Evolutionary conservation across 441 rosid species (phyloP).

Genomic region (Adansonia gregorii): DNA sequence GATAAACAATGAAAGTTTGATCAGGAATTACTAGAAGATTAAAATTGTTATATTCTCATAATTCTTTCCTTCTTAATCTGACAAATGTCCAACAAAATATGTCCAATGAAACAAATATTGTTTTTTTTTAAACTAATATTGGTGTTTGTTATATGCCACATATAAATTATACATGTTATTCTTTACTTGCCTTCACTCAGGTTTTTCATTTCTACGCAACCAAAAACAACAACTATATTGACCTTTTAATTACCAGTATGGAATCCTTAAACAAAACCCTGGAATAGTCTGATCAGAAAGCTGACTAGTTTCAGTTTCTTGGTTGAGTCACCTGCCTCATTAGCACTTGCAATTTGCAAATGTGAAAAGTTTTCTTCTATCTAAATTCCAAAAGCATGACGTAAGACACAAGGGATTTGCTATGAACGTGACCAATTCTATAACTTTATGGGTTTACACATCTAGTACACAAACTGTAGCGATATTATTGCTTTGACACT

Average conservation of each 20-base stretch:
- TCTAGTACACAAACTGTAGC: not conserved
- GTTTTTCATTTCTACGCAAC: not conserved
- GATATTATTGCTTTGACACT: no score
- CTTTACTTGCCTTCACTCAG: not conserved
- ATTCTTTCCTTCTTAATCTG: conserved; percentile 6
- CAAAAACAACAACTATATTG: not conserved
- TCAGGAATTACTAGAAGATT: not conserved
- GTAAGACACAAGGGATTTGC: no score
- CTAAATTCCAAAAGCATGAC: no score
- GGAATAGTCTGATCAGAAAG: not conserved
- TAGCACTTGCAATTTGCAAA: not conserved
- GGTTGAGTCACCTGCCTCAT: not conserved
- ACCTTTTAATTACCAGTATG: not conserved
- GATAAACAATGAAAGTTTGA: not conserved
- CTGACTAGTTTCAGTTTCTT: not conserved
- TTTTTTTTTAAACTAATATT: not conserved
- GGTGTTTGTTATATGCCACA: not conserved
- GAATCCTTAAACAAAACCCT: not conserved
- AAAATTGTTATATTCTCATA: not conserved
- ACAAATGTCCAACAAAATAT: not conserved
- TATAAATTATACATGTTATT: not conserved
- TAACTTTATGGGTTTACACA: not conserved
- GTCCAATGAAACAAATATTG: conserved; percentile 11
- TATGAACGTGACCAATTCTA: not conserved
- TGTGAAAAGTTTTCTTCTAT: not conserved